Evolutionary conservation across 768 basidiomycete genomes (phyloP).

Genomic region (Rhodotorula diobovata): DNA sequence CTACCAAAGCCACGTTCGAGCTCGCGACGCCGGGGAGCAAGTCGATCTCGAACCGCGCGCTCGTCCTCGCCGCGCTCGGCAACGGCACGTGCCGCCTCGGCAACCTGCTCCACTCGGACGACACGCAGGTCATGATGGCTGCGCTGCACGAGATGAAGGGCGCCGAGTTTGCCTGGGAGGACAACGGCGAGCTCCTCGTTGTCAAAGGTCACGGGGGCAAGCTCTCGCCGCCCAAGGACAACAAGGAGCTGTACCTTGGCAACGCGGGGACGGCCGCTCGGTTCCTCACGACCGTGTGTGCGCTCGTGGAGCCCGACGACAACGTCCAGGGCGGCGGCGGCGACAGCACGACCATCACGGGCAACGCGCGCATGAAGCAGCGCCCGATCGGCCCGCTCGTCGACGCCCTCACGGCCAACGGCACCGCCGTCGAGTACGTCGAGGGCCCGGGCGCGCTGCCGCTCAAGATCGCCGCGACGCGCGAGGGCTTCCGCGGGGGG

Average conservation of each 20-base stretch:
- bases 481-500: constrained; percentile 71
- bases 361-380: constrained; percentile 98
- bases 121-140: constrained; percentile 99
- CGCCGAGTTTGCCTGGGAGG: constrained; percentile 89
- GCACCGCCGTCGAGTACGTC: constrained; percentile 67
- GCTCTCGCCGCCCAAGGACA: constrained; percentile 65
- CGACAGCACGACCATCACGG: constrained; percentile 75
- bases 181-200: constrained; percentile 89
- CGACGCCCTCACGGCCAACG: constrained; percentile 76
- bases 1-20: constrained; percentile 50
- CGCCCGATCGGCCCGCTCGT: constrained; percentile 94
- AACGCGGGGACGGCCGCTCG: constrained; percentile 98
- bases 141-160: constrained; percentile 86
- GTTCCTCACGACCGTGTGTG: constrained; percentile 93
- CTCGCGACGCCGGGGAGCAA: constrained; percentile 96
- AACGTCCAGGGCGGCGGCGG: too few species aligned
- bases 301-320: constrained; percentile 62
- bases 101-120: constrained; percentile 92
- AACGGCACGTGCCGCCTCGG: constrained; percentile 78
- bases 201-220: constrained; percentile 80
- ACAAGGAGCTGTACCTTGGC: constrained; percentile 86
- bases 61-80: constrained; percentile 87
- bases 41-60: constrained; percentile 88
- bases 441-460: constrained; percentile 82
- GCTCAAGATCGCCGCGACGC: constrained; percentile 67